Conservation (phyloP, 2,329 filamentous ascomycete species). For the Claviceps africana region DNA sequence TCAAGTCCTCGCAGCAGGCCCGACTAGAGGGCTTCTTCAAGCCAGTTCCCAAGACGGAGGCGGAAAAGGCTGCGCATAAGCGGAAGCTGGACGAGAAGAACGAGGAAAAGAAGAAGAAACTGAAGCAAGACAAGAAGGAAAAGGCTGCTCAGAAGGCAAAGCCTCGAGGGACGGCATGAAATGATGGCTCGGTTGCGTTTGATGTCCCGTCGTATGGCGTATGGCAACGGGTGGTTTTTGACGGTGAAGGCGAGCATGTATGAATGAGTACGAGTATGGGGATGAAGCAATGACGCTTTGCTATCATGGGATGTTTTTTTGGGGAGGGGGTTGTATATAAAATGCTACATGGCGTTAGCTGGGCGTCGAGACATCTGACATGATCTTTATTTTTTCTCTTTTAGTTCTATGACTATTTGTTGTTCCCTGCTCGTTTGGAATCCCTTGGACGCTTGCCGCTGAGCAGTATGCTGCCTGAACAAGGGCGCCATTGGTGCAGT, state of each 20-base stretch:
- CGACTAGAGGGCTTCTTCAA: constrained; percentile 96
- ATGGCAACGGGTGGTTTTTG: not conserved
- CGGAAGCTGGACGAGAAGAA: constrained; percentile 87
- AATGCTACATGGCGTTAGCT: not conserved
- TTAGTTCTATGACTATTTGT: too few species aligned
- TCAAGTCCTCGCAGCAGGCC: constrained; percentile 83
- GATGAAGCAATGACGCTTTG: not conserved
- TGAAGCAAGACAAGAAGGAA: constrained; percentile 86
- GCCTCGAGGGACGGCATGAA: constrained; percentile 49
- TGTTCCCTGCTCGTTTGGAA: too few species aligned
- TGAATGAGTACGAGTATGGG: not conserved
- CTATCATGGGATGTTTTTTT: not conserved
- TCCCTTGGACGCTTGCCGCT: too few species aligned
- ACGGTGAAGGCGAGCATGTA: not conserved
- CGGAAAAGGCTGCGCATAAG: constrained; percentile 74
- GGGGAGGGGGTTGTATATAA: not conserved
- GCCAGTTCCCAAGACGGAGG: constrained; percentile 73
- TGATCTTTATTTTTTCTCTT: too few species aligned
- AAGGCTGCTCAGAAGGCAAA: constrained; percentile 86
- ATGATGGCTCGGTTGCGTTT: not conserved
- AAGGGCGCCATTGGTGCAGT: too few species aligned
- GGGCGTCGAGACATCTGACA: not conserved
- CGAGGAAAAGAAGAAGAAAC: constrained; percentile 87
- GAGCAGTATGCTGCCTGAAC: too few species aligned
- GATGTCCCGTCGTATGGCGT: too few species aligned